Base-by-base conservation (phyloP, 225 moss, liverwort and hornwort species). In the Marchantia polymorpha region DNA sequence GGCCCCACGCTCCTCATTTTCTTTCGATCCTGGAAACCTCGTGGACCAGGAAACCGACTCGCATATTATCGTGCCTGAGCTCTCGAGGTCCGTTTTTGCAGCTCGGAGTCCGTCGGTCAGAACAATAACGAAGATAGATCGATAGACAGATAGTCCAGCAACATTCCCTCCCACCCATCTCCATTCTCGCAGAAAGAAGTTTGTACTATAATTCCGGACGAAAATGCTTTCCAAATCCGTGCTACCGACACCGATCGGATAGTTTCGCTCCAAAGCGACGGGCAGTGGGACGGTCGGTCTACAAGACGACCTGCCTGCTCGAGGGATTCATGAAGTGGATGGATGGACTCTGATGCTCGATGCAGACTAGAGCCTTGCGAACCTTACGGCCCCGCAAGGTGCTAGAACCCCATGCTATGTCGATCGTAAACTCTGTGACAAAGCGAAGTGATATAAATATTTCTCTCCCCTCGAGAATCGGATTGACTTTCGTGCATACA, bases 81-180 rank as follows among this genome's bases (percentile, higher is more conserved):
- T 29, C 30, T 29, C 14, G 1, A 12, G n/a, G 30, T 5, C 6
- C 30, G 16, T 3, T 67, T 26, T 67, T 31, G 13, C 7, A 67
- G 30, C 23, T 22, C 55, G 68, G 27, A 11, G 53, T 85, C 81
- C 16, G 84, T 78, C 9, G 84, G 84, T 52, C 81, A 85, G 29
- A 70, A 85, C 9, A 85, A 52, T 19, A 64, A 81, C 12, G 81
- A 77, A 26, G 84, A 76, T 66, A n/a, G n/a, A n/a, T n/a, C n/a
- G n/a, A n/a, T n/a, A n/a, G n/a, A n/a, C n/a, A n/a, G n/a, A n/a
- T n/a, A n/a, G 9, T 81, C 48, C 7, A 85, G 55, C 39, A 85
- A 69, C 16, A 73, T 64, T 46, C 53, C 54, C 26, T 66, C 78
- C 84, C 84, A 85, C 80, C 77, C 0, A 53, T 29, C 23, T n/a